Base-by-base conservation (phyloP, 495 filamentous ascomycete species). In the Parathielavia hyrcaniae region DNA sequence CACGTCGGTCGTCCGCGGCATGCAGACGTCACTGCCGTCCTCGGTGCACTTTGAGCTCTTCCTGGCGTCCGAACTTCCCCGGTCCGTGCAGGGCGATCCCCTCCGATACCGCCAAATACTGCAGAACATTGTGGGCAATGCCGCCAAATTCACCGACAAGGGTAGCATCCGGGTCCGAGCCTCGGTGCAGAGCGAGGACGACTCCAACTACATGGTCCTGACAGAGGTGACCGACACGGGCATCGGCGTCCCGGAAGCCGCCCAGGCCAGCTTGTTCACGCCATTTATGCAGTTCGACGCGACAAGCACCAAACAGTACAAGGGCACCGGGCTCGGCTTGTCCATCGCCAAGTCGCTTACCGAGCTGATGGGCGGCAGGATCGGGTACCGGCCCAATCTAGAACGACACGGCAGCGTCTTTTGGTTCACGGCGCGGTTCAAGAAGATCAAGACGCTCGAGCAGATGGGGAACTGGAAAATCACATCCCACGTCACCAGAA, bases 231-330 rank as follows among this genome's bases (percentile, higher is more conserved):
- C 81, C 60, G 89, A 93, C 63, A 90, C 85, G 11, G 89, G 89
- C 10, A 88, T 87, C 9, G 89, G 89, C 17, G 84, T 93, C 50
- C 79, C 85, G 0, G 74, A 81, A 8, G 58, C 76, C 43, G 74
- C 84, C 4, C 81, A 85, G 12, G 72, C 82, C 40, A 77, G 77
- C 48, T 81, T 93, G 14, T 93, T 91, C 70, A 86, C 88, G 52
- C 89, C 88, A 0, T 93, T 93, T 60, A 83, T 85, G 6, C 89
- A 93, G 71, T 87, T 87, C 2, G 88, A 93, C 63, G 64, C 85
- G 9, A 81, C 86, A 1, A 75, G 89, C 22, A 89, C 83, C 59
- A 90, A 89, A 62, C 87, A 85, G 45, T 89, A 84, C 67, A 86
- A 86, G 53, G 89, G 89, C 8, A 92, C 89, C 16, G 89, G 89